phyloP scores from a whole-genome alignment of 345 rosid genomes.

The Linum lewisii region DNA sequence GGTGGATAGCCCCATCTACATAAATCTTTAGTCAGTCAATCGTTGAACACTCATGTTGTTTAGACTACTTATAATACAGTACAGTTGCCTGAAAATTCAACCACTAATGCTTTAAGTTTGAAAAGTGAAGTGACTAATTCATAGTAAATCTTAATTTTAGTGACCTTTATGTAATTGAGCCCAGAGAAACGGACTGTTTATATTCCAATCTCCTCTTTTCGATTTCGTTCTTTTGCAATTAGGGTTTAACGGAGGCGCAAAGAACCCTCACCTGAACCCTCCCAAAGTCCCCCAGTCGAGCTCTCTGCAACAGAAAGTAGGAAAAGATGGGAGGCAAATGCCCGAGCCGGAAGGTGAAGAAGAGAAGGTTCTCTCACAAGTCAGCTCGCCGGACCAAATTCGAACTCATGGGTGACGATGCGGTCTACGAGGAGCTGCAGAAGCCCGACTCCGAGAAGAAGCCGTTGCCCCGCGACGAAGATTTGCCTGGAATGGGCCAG shows the following conservation, averaged over 20 bases:
- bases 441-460: conserved; percentile 48
- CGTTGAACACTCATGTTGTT: too few species aligned
- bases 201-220: not conserved
- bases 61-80: too few species aligned
- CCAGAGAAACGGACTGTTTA: not conserved
- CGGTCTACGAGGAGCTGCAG: conserved; percentile 65
- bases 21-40: too few species aligned
- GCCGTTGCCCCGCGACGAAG: conserved; percentile 59
- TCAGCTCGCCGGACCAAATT: conserved; percentile 80
- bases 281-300: not conserved
- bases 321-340: conserved; percentile 24
- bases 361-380: conserved; percentile 87
- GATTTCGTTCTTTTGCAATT: not conserved
- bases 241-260: conserved; percentile 8
- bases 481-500: conserved; percentile 98
- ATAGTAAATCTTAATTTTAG: too few species aligned
- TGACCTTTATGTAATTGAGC: too few species aligned
- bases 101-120: too few species aligned
- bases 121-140: too few species aligned
- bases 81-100: too few species aligned
- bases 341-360: conserved; percentile 70
- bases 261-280: not conserved
- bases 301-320: not conserved
- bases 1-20: too few species aligned
- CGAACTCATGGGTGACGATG: conserved; percentile 76